A percentile compares a stretch with the other conserved stretches of the same genome.
These are phyloP conservation scores for Ophiocordyceps australis DNA, from an alignment of 2,329 filamentous ascomycete species.

Conservation along the genomic window DNA sequence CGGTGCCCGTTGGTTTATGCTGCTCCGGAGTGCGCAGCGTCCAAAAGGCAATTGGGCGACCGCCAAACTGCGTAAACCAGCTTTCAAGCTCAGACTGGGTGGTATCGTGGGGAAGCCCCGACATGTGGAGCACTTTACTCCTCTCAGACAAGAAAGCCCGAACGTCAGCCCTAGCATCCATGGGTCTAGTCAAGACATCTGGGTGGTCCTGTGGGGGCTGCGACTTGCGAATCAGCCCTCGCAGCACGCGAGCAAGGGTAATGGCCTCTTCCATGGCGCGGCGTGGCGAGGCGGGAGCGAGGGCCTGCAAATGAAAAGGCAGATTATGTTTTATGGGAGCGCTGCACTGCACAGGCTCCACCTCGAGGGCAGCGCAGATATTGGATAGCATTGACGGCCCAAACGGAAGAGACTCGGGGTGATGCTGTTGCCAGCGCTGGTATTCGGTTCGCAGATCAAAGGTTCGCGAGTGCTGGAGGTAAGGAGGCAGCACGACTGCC, in stretches of 20 bases:
- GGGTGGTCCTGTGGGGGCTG: conserved; percentile 86
- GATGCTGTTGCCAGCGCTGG: conserved; percentile 95
- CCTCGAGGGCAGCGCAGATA: conserved; percentile 94
- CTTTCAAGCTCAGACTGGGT: conserved; percentile 97
- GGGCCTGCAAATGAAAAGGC: conserved; percentile 89
- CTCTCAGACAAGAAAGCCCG: conserved; percentile 89
- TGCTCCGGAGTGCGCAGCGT: conserved; percentile 94
- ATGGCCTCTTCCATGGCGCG: conserved; percentile 96
- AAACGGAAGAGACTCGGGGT: conserved; percentile 92
- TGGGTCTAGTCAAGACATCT: conserved; percentile 83
- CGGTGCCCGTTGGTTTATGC: conserved; percentile 97
- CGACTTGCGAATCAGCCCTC: conserved; percentile 87
- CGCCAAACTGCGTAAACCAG: conserved; percentile 98
- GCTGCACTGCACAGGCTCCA: conserved; percentile 92
- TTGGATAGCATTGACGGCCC: conserved; percentile 90
- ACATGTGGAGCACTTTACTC: conserved; percentile 97
- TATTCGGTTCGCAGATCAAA: conserved; percentile 97
- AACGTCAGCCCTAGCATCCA: conserved; percentile 94
- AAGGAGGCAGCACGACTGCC: conserved; percentile 86
- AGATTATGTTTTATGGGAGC: conserved; percentile 98
- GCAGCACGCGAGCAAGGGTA: conserved; percentile 79
- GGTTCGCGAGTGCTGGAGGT: conserved; percentile 92
- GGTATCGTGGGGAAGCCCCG: conserved; percentile 89
- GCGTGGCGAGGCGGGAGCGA: conserved; percentile 86
- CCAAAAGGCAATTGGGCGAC: conserved; percentile 97